Evolutionary conservation across 2,329 filamentous ascomycete species (phyloP).

Genomic region (Stagonosporopsis tanaceti): DNA sequence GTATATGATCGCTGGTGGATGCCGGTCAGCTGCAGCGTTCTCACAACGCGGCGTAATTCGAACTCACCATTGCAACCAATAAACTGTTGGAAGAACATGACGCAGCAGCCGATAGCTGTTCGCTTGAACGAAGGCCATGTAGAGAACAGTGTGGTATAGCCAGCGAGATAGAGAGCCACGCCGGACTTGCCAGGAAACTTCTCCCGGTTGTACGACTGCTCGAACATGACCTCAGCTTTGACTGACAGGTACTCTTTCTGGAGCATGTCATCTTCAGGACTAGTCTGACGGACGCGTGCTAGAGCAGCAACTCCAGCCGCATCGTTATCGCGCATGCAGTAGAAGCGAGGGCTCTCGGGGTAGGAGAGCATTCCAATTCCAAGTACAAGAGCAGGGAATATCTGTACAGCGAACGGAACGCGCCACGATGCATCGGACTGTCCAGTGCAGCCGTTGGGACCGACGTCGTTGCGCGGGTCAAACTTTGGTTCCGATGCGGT

Average conservation of each 20-base stretch:
- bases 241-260: constrained; percentile 69
- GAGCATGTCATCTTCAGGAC: constrained; percentile 61
- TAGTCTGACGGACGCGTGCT: constrained; percentile 54
- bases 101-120: constrained; percentile 42
- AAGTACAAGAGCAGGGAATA: constrained; percentile 80
- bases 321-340: constrained; percentile 46
- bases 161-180: constrained; percentile 64
- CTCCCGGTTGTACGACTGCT: constrained; percentile 54
- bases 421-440: constrained; percentile 57
- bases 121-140: constrained; percentile 54
- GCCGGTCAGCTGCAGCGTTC: not conserved
- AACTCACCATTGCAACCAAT: constrained; percentile 77
- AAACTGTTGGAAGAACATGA: constrained; percentile 60
- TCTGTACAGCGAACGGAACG: constrained; percentile 81
- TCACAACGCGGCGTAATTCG: not conserved
- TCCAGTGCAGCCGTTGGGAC: constrained; percentile 30
- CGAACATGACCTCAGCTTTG: constrained; percentile 61
- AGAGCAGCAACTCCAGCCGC: constrained; percentile 58
- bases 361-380: constrained; percentile 62
- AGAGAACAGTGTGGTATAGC: constrained; percentile 59
- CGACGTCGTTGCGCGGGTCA: constrained; percentile 34
- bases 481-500: constrained; percentile 51
- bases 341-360: constrained; percentile 38
- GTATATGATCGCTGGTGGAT: constrained; percentile 65
- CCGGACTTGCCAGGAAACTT: constrained; percentile 42